Conservation (phyloP, 306 rosid species). For the Trifolium repens region DNA sequence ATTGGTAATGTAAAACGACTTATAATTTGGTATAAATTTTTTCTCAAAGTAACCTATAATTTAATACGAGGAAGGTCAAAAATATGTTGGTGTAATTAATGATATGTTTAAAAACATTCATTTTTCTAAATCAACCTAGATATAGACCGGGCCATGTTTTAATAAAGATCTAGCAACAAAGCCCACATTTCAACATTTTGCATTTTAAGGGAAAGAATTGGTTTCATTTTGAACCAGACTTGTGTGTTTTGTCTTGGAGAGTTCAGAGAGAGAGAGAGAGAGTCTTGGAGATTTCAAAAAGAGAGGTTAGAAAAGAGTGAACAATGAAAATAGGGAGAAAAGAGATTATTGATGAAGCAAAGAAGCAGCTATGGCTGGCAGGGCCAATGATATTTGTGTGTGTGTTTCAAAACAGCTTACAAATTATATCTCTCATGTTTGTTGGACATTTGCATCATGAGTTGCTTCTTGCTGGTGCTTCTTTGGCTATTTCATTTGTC, state of each 20-base stretch:
- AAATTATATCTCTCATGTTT: conserved; percentile 64
- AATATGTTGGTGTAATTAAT: background rate
- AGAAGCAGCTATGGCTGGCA: conserved; percentile 75
- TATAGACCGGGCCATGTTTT: background rate
- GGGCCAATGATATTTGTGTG: conserved; percentile 63
- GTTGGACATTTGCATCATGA: conserved; percentile 70
- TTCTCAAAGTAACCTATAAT: too few species aligned
- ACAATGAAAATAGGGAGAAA: conserved; percentile 25
- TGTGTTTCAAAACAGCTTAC: conserved; percentile 53
- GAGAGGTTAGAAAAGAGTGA: background rate
- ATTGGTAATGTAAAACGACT: too few species aligned
- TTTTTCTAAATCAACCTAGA: background rate
- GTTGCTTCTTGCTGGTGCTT: conserved; percentile 66
- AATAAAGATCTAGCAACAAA: background rate
- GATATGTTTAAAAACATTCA: background rate
- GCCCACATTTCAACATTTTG: background rate
- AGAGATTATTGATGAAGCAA: conserved; percentile 51
- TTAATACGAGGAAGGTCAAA: background rate
- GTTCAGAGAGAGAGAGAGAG: background rate
- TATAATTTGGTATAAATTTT: too few species aligned
- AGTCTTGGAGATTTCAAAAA: background rate
- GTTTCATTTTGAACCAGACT: background rate
- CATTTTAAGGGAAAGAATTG: background rate
- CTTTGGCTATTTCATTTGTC: conserved; percentile 70
- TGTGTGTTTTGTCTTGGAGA: background rate